Evolutionary conservation across 441 rosid species (phyloP).

Genomic region (Euphorbia celastroides): DNA sequence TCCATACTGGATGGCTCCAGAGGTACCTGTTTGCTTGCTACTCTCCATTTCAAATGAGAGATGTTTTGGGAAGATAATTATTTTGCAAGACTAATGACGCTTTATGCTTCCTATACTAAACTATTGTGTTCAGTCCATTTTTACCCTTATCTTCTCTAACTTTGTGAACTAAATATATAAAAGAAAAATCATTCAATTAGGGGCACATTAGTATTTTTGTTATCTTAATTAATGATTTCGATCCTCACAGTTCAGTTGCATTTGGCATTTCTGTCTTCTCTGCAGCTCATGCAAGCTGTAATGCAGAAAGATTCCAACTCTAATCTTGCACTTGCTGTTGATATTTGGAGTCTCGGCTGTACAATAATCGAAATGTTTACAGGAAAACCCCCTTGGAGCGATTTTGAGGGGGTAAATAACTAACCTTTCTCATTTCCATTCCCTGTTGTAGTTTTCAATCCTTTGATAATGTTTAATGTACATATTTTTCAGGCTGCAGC

Average conservation of each 20-base stretch:
- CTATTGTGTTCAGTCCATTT: too few species aligned
- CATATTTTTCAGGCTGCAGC: slow-evolving; percentile 74
- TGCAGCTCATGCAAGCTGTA: slow-evolving; percentile 88
- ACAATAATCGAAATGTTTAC: slow-evolving; percentile 95
- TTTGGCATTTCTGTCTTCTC: slow-evolving; percentile 22
- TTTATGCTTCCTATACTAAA: too few species aligned
- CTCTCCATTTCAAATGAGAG: too few species aligned
- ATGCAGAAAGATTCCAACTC: slow-evolving; percentile 74
- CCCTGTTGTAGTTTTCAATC: not conserved
- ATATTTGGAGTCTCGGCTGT: slow-evolving; percentile 98
- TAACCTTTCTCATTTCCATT: not conserved
- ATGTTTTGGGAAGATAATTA: too few species aligned
- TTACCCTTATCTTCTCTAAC: too few species aligned
- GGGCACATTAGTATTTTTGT: too few species aligned
- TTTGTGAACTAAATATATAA: too few species aligned
- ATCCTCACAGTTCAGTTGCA: too few species aligned
- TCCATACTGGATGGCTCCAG: slow-evolving; percentile 99
- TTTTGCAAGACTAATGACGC: too few species aligned
- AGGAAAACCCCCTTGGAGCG: slow-evolving; percentile 98
- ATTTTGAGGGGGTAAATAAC: slow-evolving; percentile 80
- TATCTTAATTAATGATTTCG: too few species aligned
- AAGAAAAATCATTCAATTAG: too few species aligned
- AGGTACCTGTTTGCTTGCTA: slow-evolving; percentile 51
- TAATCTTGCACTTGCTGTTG: slow-evolving; percentile 84
- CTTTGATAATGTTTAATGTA: not conserved